Conservation (phyloP, 2,329 filamentous ascomycete genomes). For the Chrysoporthe deuterocubensis region DNA sequence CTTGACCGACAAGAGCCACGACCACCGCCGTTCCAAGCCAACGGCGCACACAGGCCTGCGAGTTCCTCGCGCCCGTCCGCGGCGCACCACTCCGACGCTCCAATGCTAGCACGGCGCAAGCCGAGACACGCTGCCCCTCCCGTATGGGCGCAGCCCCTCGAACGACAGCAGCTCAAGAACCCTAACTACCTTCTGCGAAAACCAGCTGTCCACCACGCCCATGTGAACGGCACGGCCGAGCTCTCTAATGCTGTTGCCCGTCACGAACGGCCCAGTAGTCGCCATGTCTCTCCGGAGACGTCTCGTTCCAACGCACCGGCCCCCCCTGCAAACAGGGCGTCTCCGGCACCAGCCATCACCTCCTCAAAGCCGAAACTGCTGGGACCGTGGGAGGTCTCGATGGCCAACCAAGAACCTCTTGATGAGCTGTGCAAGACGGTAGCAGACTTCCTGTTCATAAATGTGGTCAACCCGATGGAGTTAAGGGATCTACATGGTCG, state of each 20-base stretch:
- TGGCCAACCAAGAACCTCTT: conserved; percentile 71
- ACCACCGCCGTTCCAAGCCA: conserved; percentile 54
- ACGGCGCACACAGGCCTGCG: conserved; percentile 41
- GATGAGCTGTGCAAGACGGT: conserved; percentile 76
- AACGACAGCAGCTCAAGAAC: conserved; percentile 43
- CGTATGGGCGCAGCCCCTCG: conserved; percentile 52
- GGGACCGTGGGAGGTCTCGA: conserved; percentile 67
- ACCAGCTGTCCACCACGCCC: conserved; percentile 32
- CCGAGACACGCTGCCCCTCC: conserved; percentile 45
- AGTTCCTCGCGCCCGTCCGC: conserved; percentile 30
- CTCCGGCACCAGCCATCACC: conserved; percentile 31
- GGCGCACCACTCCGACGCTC: conserved; percentile 38
- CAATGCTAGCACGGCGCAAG: conserved; percentile 44
- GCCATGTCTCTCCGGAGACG: conserved; percentile 53
- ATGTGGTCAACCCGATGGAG: conserved; percentile 71
- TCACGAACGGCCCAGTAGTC: conserved; percentile 41
- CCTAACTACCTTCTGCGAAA: conserved; percentile 53
- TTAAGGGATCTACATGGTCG: conserved; percentile 64
- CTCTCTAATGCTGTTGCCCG: conserved; percentile 21
- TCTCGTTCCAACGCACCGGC: conserved; percentile 38
- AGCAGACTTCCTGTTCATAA: conserved; percentile 79
- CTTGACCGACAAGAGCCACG: conserved; percentile 53
- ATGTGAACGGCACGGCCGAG: conserved; percentile 45
- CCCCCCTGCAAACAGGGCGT: conserved; percentile 30
- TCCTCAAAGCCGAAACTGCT: conserved; percentile 40